These are phyloP conservation scores for Phytophthora gonapodyides DNA, from an alignment of 352 stramenopile species.

Conservation along the genomic window DNA sequence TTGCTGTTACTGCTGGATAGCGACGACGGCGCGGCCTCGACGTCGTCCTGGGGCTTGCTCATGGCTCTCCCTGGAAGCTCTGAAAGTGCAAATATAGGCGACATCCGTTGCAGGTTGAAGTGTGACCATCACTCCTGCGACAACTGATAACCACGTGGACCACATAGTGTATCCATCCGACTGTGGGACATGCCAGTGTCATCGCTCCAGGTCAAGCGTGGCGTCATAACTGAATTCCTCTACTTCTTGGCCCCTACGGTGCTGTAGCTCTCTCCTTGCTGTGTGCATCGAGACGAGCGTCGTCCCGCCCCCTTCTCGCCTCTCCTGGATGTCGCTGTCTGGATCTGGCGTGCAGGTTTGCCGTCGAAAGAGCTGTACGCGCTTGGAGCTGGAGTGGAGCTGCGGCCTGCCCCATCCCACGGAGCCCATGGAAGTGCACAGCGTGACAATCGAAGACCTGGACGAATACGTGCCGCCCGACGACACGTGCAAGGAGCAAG, in stretches of 20 bases:
- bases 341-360: conserved; percentile 26
- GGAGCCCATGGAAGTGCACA: conserved; percentile 37
- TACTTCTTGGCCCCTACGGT: neutral
- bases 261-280: conserved; percentile 1
- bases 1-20: conserved; percentile 18
- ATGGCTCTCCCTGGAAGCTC: conserved; percentile 1
- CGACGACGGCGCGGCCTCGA: conserved; percentile 2
- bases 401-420: conserved; percentile 27
- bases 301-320: neutral
- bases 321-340: conserved; percentile 22
- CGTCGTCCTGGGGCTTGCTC: conserved; percentile 16
- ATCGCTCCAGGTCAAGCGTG: neutral
- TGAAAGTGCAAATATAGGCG: conserved; percentile 14
- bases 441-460: conserved; percentile 39
- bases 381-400: conserved; percentile 39
- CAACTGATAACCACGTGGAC: conserved; percentile 14
- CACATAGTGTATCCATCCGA: conserved; percentile 22
- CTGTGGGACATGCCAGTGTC: conserved; percentile 11
- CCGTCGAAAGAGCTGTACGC: conserved; percentile 37
- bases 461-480: conserved; percentile 31
- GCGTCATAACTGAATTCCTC: conserved; percentile 7
- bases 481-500: conserved; percentile 19
- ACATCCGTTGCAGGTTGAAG: conserved; percentile 26
- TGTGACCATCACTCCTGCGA: conserved; percentile 25
- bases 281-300: conserved; percentile 3